These are phyloP conservation scores for Berberis vulgaris DNA, from an alignment of 164 flowering plant genomes.

Conservation along the genomic window DNA sequence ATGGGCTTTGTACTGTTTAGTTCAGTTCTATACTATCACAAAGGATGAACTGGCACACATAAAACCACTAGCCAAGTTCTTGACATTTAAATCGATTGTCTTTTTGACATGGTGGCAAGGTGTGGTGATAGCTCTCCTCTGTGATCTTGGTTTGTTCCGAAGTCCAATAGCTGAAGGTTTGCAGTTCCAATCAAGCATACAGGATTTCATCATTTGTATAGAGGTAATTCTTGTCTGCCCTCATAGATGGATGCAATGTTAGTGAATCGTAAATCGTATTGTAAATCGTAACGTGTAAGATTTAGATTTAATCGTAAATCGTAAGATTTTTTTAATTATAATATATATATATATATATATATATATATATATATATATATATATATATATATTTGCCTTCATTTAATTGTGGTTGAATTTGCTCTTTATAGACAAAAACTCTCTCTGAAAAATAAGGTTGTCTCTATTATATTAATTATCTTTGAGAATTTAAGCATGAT, in stretches of 20 bases:
- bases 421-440: no score
- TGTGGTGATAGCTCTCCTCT: constrained; percentile 77
- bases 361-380: no score
- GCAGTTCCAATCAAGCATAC: constrained; percentile 83
- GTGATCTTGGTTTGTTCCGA: constrained; percentile 69
- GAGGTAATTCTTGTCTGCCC: constrained; percentile 51
- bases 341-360: no score
- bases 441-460: no score
- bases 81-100: constrained; percentile 90
- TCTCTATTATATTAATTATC: no score
- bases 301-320: neutral
- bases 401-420: no score
- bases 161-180: constrained; percentile 81
- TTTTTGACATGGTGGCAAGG: constrained; percentile 99
- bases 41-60: constrained; percentile 84
- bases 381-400: no score
- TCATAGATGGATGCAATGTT: neutral
- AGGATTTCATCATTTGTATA: constrained; percentile 94
- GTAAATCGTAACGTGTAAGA: no score
- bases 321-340: neutral
- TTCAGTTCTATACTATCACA: constrained; percentile 79
- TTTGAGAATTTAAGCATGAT: no score
- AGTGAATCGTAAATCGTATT: no score
- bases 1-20: constrained; percentile 96
- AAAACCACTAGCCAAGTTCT: constrained; percentile 82